Evolutionary conservation across 2,329 filamentous ascomycete species (phyloP).

Genomic region (Fusarium proliferatum): DNA sequence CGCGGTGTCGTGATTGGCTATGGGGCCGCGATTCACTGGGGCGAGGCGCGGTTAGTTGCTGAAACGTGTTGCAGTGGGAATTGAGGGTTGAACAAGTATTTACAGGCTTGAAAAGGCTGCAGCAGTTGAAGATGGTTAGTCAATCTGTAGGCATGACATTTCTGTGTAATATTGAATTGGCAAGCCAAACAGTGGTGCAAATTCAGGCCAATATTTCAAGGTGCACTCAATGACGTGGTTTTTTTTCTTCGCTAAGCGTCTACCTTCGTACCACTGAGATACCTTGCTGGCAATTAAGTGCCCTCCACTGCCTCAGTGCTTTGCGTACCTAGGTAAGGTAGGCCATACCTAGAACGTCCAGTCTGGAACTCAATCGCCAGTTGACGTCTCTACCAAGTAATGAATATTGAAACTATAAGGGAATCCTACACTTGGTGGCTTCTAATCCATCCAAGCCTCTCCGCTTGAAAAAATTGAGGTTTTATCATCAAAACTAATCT

Average conservation of each 20-base stretch:
- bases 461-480: not conserved
- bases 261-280: not conserved
- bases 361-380: not conserved
- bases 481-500: not conserved
- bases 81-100: conserved; percentile 3
- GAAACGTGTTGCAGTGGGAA: conserved; percentile 13
- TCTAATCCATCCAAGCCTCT: not conserved
- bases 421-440: not conserved
- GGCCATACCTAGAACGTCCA: conserved; percentile 1
- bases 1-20: conserved; percentile 40
- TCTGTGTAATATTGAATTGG: not conserved
- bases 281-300: conserved; percentile 19
- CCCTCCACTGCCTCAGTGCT: not conserved
- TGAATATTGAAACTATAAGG: not conserved
- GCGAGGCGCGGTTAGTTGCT: conserved; percentile 38
- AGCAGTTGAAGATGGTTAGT: not conserved
- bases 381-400: not conserved
- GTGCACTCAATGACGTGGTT: conserved; percentile 29
- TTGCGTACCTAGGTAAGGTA: not conserved
- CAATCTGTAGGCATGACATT: not conserved
- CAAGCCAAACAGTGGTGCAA: not conserved
- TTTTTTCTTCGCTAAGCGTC: conserved; percentile 23
- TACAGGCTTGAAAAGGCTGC: not conserved
- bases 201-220: not conserved
- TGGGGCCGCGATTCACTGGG: conserved; percentile 29